These are phyloP conservation scores for Populus euphratica DNA, from an alignment of 345 rosid species.

Conservation along the genomic window DNA sequence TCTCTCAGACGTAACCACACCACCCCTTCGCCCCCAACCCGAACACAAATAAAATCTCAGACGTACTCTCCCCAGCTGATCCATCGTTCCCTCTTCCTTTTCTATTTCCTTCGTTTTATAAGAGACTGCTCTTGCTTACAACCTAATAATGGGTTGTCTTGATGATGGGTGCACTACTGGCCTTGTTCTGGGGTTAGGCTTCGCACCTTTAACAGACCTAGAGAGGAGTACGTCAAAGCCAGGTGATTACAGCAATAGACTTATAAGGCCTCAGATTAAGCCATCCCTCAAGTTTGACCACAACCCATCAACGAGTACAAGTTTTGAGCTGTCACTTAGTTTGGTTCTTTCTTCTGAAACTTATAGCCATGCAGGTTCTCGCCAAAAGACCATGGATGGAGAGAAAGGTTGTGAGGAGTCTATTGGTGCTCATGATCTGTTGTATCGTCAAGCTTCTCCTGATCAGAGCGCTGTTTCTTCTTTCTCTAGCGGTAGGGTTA, in stretches of 20 bases:
- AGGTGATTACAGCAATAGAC: not conserved
- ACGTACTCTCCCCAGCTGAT: not conserved
- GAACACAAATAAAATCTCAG: slow-evolving; percentile 19
- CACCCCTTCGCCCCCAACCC: slow-evolving; percentile 34
- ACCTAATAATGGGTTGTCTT: slow-evolving; percentile 20
- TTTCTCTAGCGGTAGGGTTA: slow-evolving; percentile 28
- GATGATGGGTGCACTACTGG: slow-evolving; percentile 19
- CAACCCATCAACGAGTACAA: not conserved
- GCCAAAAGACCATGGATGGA: slow-evolving; percentile 15
- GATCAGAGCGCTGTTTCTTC: slow-evolving; percentile 31
- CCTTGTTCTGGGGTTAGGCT: slow-evolving; percentile 26
- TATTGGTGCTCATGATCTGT: slow-evolving; percentile 16
- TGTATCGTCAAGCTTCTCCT: slow-evolving; percentile 52
- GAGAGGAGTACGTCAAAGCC: not conserved
- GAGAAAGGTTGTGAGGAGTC: slow-evolving; percentile 14
- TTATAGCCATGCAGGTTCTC: not conserved
- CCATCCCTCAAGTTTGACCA: slow-evolving; percentile 15
- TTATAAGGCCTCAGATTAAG: not conserved
- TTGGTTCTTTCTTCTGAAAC: slow-evolving; percentile 13
- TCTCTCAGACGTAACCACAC: no score
- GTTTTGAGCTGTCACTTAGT: slow-evolving; percentile 25
- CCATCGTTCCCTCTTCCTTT: not conserved
- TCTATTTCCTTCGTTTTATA: slow-evolving; percentile 3
- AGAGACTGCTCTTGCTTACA: not conserved
- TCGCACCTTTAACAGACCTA: not conserved